Percentiles rank a stretch among this genome's conserved stretches.
Evolutionary conservation across 176 grass and related monocot genomes (phyloP).

Genomic region (Carex kokanica): DNA sequence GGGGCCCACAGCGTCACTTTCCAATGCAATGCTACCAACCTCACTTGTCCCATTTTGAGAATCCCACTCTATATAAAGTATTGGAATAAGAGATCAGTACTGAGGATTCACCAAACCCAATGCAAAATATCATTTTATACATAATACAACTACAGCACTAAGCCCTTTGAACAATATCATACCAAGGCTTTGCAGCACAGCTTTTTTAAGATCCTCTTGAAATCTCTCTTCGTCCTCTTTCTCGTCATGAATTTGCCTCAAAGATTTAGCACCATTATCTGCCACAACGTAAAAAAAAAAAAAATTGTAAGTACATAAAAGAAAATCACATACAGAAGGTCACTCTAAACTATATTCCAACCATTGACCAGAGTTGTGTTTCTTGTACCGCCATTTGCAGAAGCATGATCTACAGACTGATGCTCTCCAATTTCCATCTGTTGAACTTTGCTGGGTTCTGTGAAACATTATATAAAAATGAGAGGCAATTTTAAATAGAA

Average conservation of each 20-base stretch:
- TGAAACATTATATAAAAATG: conserved; percentile 4
- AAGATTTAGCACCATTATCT: conserved; percentile 35
- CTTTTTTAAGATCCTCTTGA: conserved; percentile 73
- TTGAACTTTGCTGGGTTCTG: conserved; percentile 17
- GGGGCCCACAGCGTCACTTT: conserved; percentile 52
- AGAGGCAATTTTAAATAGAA: neutral
- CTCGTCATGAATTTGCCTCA: conserved; percentile 35
- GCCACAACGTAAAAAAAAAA: conserved; percentile 28
- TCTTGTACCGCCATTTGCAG: conserved; percentile 14
- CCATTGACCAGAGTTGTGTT: neutral
- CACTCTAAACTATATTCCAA: neutral
- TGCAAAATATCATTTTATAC: conserved; percentile 9
- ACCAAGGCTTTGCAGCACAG: conserved; percentile 94
- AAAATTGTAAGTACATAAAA: neutral
- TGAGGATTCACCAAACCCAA: neutral
- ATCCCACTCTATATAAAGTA: conserved; percentile 18
- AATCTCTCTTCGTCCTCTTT: conserved; percentile 78
- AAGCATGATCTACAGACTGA: conserved; percentile 21
- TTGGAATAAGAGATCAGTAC: neutral
- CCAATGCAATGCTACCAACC: conserved; percentile 38
- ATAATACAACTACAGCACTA: conserved; percentile 2
- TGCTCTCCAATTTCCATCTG: conserved; percentile 13
- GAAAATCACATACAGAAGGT: neutral
- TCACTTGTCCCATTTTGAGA: conserved; percentile 21
- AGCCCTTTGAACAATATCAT: conserved; percentile 17